These are phyloP conservation scores for Penicillium pulvis DNA, from an alignment of 495 filamentous ascomycete genomes.

Conservation along the genomic window DNA sequence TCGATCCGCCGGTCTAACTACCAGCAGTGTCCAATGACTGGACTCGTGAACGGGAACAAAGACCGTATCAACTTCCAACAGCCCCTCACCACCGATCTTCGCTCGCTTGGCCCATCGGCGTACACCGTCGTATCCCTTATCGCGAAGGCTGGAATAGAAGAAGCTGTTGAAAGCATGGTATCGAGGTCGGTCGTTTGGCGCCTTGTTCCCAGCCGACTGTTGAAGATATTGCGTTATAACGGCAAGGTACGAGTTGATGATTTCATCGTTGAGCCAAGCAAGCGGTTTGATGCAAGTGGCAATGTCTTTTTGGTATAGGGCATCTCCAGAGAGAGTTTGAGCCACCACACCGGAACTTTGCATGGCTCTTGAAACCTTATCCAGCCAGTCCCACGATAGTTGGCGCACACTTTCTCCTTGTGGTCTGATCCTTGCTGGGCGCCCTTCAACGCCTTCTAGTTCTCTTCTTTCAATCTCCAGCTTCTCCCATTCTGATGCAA, in stretches of 20 bases:
- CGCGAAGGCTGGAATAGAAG: constrained; percentile 65
- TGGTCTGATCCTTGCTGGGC: constrained; percentile 24
- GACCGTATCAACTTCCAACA: constrained; percentile 60
- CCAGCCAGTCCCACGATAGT: constrained; percentile 49
- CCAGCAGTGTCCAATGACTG: constrained; percentile 64
- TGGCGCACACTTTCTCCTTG: constrained; percentile 43
- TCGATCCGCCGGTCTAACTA: constrained; percentile 63
- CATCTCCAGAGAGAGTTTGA: constrained; percentile 54
- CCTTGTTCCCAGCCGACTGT: constrained; percentile 44
- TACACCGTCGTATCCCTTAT: constrained; percentile 52
- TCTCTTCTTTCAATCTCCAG: constrained; percentile 18
- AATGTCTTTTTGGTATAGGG: constrained; percentile 64
- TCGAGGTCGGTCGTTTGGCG: constrained; percentile 55
- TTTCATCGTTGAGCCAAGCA: constrained; percentile 82
- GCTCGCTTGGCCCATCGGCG: constrained; percentile 56
- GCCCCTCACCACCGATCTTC: constrained; percentile 53
- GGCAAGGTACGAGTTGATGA: constrained; percentile 69
- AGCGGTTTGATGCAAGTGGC: constrained; percentile 50
- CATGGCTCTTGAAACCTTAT: constrained; percentile 38
- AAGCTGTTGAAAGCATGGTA: constrained; percentile 72
- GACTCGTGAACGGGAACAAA: constrained; percentile 60
- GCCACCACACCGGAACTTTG: constrained; percentile 34
- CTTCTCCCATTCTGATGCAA: constrained; percentile 32
- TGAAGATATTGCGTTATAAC: constrained; percentile 63
- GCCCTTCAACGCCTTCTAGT: constrained; percentile 16